phyloP scores from a whole-genome alignment of 495 filamentous ascomycete genomes.

The Neurospora africana region DNA sequence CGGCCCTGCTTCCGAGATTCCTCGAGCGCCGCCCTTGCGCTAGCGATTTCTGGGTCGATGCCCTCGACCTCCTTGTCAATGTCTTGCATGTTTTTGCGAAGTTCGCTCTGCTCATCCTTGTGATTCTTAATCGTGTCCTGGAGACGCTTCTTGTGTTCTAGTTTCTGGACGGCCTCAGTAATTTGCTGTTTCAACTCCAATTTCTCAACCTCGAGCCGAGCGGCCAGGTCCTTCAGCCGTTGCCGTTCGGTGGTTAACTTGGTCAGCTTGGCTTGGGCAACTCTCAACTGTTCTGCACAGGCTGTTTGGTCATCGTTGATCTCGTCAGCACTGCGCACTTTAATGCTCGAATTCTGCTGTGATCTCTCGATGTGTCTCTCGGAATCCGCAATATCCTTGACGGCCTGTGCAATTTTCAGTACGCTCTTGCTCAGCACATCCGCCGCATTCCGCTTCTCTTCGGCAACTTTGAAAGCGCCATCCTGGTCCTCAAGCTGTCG shows the following conservation, averaged over 20 bases:
- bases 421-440: constrained; percentile 69
- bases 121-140: constrained; percentile 59
- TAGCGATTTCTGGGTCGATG: constrained; percentile 61
- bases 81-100: constrained; percentile 53
- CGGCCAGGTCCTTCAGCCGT: constrained; percentile 53
- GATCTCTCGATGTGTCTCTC: constrained; percentile 59
- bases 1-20: constrained; percentile 62
- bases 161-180: constrained; percentile 54
- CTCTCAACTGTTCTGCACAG: constrained; percentile 55
- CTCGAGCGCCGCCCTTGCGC: constrained; percentile 61
- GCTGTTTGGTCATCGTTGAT: constrained; percentile 65
- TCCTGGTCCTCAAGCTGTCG: constrained; percentile 65
- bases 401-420: constrained; percentile 59
- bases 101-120: constrained; percentile 53
- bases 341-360: constrained; percentile 56
- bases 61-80: constrained; percentile 59
- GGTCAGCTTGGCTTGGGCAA: constrained; percentile 48
- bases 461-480: constrained; percentile 49
- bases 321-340: constrained; percentile 62
- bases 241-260: constrained; percentile 63
- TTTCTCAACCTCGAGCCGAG: constrained; percentile 57
- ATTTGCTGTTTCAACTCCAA: constrained; percentile 61
- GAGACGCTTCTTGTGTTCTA: constrained; percentile 66
- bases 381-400: constrained; percentile 57
- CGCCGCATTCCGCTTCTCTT: constrained; percentile 58